These are phyloP conservation scores for Pseudogymnoascus sp. DNA, from an alignment of 2,329 filamentous ascomycete species.

Conservation along the genomic window DNA sequence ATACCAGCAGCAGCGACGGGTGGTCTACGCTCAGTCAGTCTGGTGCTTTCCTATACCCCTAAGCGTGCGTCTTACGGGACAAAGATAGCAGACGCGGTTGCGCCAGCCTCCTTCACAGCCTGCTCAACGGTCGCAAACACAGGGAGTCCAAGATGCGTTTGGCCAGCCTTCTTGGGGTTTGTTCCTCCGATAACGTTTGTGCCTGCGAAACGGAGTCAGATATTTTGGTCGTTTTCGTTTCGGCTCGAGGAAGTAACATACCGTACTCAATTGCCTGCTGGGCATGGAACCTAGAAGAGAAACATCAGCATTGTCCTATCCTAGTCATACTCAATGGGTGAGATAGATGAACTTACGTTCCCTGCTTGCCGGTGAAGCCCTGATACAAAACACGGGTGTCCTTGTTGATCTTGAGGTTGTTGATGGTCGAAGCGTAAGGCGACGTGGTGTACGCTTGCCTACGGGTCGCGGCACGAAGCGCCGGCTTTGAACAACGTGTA, in stretches of 20 bases:
- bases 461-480: conserved; percentile 58
- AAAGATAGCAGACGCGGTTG: conserved; percentile 89
- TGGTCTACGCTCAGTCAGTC: conserved; percentile 47
- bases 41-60: conserved; percentile 10
- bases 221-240: not conserved
- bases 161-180: conserved; percentile 97
- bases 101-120: conserved; percentile 81
- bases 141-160: conserved; percentile 79
- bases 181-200: conserved; percentile 97
- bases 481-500: conserved; percentile 62
- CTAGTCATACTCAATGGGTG: conserved; percentile 1
- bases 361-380: conserved; percentile 95
- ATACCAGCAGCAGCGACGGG: conserved; percentile 90
- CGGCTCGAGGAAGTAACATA: conserved; percentile 37
- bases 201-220: conserved; percentile 42
- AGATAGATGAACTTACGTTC: conserved; percentile 60
- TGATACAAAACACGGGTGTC: conserved; percentile 95
- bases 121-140: conserved; percentile 88
- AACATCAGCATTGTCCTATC: conserved; percentile 27
- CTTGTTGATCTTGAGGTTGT: conserved; percentile 86
- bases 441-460: conserved; percentile 65
- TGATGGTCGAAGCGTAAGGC: conserved; percentile 63
- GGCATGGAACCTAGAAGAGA: conserved; percentile 73
- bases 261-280: conserved; percentile 97
- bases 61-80: conserved; percentile 58